Base-by-base conservation (phyloP, 495 filamentous ascomycete genomes). In the Penicillium subrubescens region DNA sequence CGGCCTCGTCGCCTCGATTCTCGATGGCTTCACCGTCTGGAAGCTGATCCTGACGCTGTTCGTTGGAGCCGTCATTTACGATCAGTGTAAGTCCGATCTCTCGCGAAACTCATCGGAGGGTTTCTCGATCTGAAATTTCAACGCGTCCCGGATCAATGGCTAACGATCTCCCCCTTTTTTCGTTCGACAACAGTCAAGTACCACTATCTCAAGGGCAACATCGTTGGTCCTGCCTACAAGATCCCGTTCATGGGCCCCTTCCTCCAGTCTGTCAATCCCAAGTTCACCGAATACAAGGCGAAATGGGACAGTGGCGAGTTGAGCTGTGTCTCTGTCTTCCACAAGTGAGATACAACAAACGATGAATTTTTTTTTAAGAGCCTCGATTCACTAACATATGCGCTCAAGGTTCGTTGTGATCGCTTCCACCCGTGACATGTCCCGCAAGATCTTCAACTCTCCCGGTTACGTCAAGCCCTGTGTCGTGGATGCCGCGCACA, bases 241-340 rank as follows among this genome's bases (percentile, higher is more conserved):
- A 83, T 92, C 48, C 95, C 95, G 21, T 97, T 99, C 71, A 95
- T 97, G 79, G 95, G 95, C 21, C 95, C 95, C 10, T 99, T 99
- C 77, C 84, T 98, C 46, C 79, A 96, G 73, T 97, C 94, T 19
- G 82, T 99, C 56, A 89, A 97, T 71, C 95, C 95, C 53, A 92
- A 94, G 62, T 97, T 97, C 79, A 86, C 88, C 64, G 87, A 92
- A 69, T 99, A 99, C 78, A 82, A 92, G 73, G 89, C 84, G 34
- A 97, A 99, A 85, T 99, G 94, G 94, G 72, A 87, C 69, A 95
- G 92, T 74, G 95, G 91, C 15, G 87, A 88, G 14, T 83, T 99
- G 70, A 97, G 94, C 81, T 99, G 95, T 79, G 94, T 99, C 62
- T 97, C 93, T 14, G 93, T 99, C 64, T 99, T 99, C 82, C 95